phyloP scores from a whole-genome alignment of 1,284 basidiomycete species.

The Macrocystidia cucumis region DNA sequence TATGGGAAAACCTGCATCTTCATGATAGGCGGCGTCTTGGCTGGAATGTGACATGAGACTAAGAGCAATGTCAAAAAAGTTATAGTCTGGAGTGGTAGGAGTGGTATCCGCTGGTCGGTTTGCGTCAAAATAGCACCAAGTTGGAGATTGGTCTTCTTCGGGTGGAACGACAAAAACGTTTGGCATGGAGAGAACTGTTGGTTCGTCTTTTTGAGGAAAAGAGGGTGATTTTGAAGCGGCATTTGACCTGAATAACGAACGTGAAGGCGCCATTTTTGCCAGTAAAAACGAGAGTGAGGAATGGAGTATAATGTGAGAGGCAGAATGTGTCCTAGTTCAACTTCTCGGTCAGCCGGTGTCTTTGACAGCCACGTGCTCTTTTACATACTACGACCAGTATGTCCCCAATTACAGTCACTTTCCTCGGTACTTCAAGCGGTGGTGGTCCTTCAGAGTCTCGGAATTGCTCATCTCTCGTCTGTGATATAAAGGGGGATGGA shows the following conservation, averaged over 20 bases:
- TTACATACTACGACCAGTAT: too few relatives aligned
- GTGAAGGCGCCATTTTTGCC: too few relatives aligned
- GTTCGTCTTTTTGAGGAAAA: too few relatives aligned
- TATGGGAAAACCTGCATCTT: conserved; percentile 13
- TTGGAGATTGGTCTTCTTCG: conserved; percentile 57
- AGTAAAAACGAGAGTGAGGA: too few relatives aligned
- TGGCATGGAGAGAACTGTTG: conserved; percentile 45
- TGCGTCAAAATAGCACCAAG: conserved; percentile 64
- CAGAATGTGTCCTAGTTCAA: too few relatives aligned
- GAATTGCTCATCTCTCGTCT: conserved; percentile 65
- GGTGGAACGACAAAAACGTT: conserved; percentile 65
- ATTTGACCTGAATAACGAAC: too few relatives aligned
- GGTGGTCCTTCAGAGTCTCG: conserved; percentile 63
- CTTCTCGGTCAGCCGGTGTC: too few relatives aligned
- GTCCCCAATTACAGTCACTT: conserved; percentile 38
- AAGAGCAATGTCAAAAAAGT: conserved; percentile 32
- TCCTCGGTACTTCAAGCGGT: conserved; percentile 68
- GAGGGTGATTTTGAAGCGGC: too few relatives aligned
- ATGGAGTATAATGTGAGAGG: too few relatives aligned
- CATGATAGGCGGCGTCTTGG: conserved; percentile 7
- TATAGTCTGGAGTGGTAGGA: conserved; percentile 27
- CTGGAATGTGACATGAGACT: conserved; percentile 11
- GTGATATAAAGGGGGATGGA: conserved; percentile 44
- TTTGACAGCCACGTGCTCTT: too few relatives aligned
- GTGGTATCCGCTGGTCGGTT: conserved; percentile 18